Conservation (phyloP, 148 eudicot genomes). For the Rhododendron simsii region DNA sequence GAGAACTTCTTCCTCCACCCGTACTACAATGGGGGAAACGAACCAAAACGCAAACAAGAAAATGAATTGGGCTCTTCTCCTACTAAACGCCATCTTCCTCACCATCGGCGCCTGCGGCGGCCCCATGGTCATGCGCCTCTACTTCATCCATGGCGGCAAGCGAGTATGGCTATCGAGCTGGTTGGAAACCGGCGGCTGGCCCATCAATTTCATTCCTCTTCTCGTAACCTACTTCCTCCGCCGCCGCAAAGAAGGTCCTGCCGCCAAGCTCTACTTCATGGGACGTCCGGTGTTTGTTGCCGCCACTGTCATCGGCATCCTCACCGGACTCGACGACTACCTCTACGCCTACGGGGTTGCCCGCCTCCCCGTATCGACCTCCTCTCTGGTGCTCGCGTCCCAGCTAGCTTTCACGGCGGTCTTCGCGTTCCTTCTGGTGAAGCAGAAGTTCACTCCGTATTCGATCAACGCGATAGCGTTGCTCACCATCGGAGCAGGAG, state of each 20-base stretch:
- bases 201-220: conserved; percentile 45
- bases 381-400: conserved; percentile 50
- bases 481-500: conserved; percentile 50
- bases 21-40: too few species aligned
- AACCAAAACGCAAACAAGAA: neutral
- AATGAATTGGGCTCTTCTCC: conserved; percentile 21
- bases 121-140: conserved; percentile 64
- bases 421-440: neutral
- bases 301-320: conserved; percentile 29
- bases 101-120: conserved; percentile 54
- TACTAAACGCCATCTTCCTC: conserved; percentile 16
- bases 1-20: neutral
- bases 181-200: conserved; percentile 61
- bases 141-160: conserved; percentile 62
- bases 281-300: conserved; percentile 11
- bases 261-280: conserved; percentile 30
- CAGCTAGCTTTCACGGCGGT: neutral
- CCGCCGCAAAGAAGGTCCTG: conserved; percentile 18
- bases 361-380: conserved; percentile 62
- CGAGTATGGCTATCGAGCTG: conserved; percentile 55
- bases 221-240: conserved; percentile 33
- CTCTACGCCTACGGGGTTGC: conserved; percentile 53
- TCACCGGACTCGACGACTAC: conserved; percentile 60
- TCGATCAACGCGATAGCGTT: conserved; percentile 53
- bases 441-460: conserved; percentile 37